Base-by-base conservation (phyloP, 805 yeast species). In the Metschnikowia lachancei region DNA sequence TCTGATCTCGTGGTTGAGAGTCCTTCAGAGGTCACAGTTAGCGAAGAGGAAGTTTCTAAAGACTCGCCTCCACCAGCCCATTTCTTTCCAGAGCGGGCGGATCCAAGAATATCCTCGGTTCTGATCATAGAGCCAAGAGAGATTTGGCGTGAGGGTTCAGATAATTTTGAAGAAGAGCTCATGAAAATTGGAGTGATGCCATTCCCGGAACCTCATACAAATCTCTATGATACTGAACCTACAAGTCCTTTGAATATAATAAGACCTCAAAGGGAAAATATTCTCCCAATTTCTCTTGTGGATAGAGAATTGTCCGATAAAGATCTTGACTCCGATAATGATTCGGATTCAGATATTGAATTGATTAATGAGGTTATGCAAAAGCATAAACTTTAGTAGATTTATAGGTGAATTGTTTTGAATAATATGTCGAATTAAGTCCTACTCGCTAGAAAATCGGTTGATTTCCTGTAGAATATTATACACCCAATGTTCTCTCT, bases 401-500 rank as follows among this genome's bases (percentile, higher is more conserved):
- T 14, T 33, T 33, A 16, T 22, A 8, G 14, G 36, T 18, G 19
- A 13, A 17, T 26, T 19, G 32, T 26, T 19, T 29, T 24, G 11
- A 29, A 12, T 29, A 11, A 12, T 29, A 18, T 18, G 26, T 4
- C 26, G 4, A 26, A 26, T 14, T 11, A 20, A n/a, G 26, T 24
- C 8, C 36, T 29, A 45, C 7, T 45, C 41, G 3, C 5, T 19
- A 9, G 44, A 39, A 39, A 35, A 45, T 42, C 80, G 58, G 48
- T 77, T 79, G 43, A 76, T 69, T 50, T 78, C 82, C 13, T 65
- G 57, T 42, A 64, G 57, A 14, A 79, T 61, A 36, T 63, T 62
- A 9, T 67, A 58, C 3, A 87, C 91, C 98, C 98, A 91, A 28
- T 79, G 51, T 58, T 92, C 97, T 44, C 91, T 71, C 55, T 89